phyloP scores from a whole-genome alignment of 1,284 basidiomycete species.

The Leccinum variabile region DNA sequence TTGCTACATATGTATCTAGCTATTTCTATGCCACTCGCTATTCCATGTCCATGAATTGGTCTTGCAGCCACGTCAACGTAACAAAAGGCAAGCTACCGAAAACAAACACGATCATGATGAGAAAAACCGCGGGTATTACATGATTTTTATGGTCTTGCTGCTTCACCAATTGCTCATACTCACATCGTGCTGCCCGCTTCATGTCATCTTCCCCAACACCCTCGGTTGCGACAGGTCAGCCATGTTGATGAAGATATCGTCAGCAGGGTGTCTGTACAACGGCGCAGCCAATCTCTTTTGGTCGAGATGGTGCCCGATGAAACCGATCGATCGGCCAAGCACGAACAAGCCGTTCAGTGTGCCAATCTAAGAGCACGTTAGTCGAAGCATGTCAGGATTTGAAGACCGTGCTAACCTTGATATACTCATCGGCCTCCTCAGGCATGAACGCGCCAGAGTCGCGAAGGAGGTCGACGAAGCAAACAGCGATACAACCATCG shows the following conservation, averaged over 20 bases:
- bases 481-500: conserved; percentile 97
- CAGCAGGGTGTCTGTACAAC: conserved; percentile 88
- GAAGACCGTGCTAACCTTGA: conserved; percentile 53
- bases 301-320: conserved; percentile 93
- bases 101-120: background rate
- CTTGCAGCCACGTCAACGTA: background rate
- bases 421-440: conserved; percentile 97
- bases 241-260: conserved; percentile 88
- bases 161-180: background rate
- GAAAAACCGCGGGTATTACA: conserved; percentile 30
- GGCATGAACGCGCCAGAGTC: conserved; percentile 93
- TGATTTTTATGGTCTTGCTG: conserved; percentile 10
- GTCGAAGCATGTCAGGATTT: background rate
- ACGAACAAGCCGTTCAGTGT: conserved; percentile 97
- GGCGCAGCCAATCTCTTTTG: conserved; percentile 94
- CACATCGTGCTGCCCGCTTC: background rate
- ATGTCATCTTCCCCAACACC: conserved; percentile 62
- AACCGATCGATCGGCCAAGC: conserved; percentile 95
- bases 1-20: background rate
- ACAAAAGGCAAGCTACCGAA: background rate
- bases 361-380: conserved; percentile 56
- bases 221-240: conserved; percentile 76
- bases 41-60: background rate
- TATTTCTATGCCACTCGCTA: background rate
- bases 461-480: conserved; percentile 94